Evolutionary conservation across 305 asterid genomes (phyloP).

Genomic region (Coffea humblotiana): DNA sequence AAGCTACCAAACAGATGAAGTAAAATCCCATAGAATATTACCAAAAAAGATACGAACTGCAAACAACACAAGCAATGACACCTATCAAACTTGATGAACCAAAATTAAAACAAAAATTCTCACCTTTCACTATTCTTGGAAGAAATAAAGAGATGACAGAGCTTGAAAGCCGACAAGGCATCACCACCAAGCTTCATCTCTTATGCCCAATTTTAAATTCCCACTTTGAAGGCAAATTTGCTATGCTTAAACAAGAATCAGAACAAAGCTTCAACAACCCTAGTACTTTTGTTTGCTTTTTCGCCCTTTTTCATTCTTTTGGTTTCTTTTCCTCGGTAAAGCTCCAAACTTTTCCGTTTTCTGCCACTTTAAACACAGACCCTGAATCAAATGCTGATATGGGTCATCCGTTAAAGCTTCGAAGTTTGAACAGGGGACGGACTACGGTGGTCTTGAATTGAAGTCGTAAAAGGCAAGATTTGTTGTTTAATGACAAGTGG

Average conservation of each 20-base stretch:
- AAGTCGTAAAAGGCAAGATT: conserved; percentile 15
- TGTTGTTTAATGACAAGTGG: not conserved
- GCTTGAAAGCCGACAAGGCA: conserved; percentile 19
- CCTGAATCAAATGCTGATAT: conserved; percentile 22
- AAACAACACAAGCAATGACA: not conserved
- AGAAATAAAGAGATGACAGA: conserved; percentile 1
- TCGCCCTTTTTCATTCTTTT: not conserved
- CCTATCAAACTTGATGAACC: not conserved
- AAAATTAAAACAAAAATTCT: not conserved
- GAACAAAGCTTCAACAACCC: conserved; percentile 12
- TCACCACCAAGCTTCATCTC: conserved; percentile 18
- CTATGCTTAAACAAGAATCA: conserved; percentile 17
- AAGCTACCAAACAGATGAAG: not conserved
- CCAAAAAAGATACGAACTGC: not conserved
- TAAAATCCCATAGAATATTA: not conserved
- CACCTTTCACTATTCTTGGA: conserved; percentile 14
- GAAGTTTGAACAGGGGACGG: not conserved
- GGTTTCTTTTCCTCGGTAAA: not conserved
- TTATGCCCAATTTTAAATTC: not conserved
- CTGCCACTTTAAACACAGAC: conserved; percentile 1
- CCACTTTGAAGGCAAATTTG: conserved; percentile 10
- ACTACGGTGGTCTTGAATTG: not conserved
- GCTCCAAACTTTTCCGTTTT: not conserved
- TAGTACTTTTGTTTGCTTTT: not conserved
- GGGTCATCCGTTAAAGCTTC: not conserved